A percentile compares a stretch with the other conserved stretches of the same genome.
These are phyloP conservation scores for Phlebiopsis flavidoalba DNA, from an alignment of 768 basidiomycete species.

Conservation along the genomic window DNA sequence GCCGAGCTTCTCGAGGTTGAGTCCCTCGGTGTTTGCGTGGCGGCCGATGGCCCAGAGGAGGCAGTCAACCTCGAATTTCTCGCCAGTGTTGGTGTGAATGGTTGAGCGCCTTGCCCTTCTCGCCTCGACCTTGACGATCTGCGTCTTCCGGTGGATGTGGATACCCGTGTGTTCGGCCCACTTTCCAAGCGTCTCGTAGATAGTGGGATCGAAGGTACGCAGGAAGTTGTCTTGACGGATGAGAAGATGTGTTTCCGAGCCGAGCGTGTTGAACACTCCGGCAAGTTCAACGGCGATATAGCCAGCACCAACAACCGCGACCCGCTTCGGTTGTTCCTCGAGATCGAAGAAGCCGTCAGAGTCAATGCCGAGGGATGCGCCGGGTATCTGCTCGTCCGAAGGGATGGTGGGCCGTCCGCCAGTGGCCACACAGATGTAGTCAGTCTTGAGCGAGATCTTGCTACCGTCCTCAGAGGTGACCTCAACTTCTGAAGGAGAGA, in stretches of 20 bases:
- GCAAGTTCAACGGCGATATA: constrained; percentile 98
- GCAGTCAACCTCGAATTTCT: constrained; percentile 77
- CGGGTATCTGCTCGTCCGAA: constrained; percentile 74
- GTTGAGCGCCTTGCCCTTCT: constrained; percentile 67
- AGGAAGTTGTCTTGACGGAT: constrained; percentile 89
- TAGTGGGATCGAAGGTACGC: constrained; percentile 84
- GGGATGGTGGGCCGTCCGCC: constrained; percentile 85
- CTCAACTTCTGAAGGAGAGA: constrained; percentile 64
- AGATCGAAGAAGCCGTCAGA: constrained; percentile 97
- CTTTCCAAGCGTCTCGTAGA: constrained; percentile 80
- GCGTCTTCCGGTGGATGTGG: constrained; percentile 73
- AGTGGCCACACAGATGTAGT: constrained; percentile 79
- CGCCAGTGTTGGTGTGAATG: constrained; percentile 70
- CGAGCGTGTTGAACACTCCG: constrained; percentile 87
- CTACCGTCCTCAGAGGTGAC: constrained; percentile 64
- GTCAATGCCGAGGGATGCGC: constrained; percentile 84
- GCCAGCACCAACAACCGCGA: constrained; percentile 93
- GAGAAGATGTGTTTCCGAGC: constrained; percentile 87
- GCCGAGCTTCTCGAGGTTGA: constrained; percentile 75
- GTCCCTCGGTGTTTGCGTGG: constrained; percentile 66
- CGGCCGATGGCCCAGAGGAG: constrained; percentile 96
- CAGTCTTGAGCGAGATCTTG: constrained; percentile 68
- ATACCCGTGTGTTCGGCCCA: constrained; percentile 97
- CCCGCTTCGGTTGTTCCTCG: constrained; percentile 84
- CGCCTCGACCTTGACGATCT: constrained; percentile 72